phyloP scores from a whole-genome alignment of 208 protist species.

The Leishmania tarentolae region DNA sequence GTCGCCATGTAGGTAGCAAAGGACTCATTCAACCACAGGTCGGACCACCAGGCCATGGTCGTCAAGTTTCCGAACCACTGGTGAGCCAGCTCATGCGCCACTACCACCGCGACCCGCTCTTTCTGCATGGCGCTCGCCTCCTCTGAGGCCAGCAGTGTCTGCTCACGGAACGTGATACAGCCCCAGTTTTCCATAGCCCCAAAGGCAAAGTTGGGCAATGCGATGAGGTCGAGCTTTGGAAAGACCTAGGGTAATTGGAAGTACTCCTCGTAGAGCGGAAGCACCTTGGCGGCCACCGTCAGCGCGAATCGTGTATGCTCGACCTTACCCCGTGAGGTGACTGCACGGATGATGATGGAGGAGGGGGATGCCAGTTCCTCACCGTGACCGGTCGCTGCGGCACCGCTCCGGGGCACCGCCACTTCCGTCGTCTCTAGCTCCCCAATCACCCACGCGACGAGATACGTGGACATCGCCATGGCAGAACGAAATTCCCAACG shows the following conservation, averaged over 20 bases:
- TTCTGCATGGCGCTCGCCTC: constrained; percentile 43
- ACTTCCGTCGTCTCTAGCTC: constrained; percentile 72
- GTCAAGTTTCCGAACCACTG: constrained; percentile 98
- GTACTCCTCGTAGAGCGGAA: constrained; percentile 84
- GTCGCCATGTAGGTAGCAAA: constrained; percentile 94
- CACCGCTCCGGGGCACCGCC: constrained; percentile 7
- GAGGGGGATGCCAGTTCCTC: not conserved
- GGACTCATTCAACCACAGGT: constrained; percentile 98
- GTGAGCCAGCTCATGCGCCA: constrained; percentile 95
- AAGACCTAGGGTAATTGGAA: constrained; percentile 91
- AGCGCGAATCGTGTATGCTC: constrained; percentile 75
- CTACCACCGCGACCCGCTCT: constrained; percentile 76
- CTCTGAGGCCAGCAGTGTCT: constrained; percentile 68
- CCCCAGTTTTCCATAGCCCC: constrained; percentile 99
- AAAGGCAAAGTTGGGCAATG: constrained; percentile 92
- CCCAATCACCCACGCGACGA: constrained; percentile 94
- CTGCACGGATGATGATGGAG: constrained; percentile 47
- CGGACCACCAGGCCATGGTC: constrained; percentile 98
- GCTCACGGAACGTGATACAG: constrained; percentile 95
- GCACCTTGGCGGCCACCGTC: constrained; percentile 57
- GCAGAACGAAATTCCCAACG: constrained; percentile 69
- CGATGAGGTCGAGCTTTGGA: constrained; percentile 96
- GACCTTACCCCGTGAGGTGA: constrained; percentile 53
- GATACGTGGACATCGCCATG: constrained; percentile 95
- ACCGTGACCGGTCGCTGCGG: constrained; percentile 21